Evolutionary conservation across 1,284 basidiomycete species (phyloP).

Genomic region (Sporisorium iseilematis-ciliati): DNA sequence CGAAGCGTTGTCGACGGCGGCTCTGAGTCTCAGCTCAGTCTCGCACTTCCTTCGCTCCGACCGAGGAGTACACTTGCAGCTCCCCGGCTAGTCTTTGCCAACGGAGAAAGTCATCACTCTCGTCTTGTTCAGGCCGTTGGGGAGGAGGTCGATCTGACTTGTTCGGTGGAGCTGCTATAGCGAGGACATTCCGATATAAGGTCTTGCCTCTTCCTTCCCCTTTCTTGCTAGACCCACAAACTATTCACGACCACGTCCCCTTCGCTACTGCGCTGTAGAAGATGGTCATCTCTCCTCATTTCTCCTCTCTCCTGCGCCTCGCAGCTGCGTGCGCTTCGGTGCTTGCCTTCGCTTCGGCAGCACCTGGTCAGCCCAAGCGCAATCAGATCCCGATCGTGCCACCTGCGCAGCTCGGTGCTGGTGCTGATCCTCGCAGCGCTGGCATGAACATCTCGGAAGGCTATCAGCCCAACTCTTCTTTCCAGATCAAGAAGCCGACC

Average conservation of each 20-base stretch:
- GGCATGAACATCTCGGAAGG: conserved; percentile 40
- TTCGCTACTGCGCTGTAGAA: background rate
- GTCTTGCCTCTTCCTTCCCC: too few species aligned
- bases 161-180: background rate
- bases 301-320: conserved; percentile 10
- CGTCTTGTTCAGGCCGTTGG: too few species aligned
- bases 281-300: conserved; percentile 12
- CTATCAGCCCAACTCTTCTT: conserved; percentile 47
- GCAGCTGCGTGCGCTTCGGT: conserved; percentile 20
- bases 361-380: conserved; percentile 17
- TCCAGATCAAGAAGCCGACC: conserved; percentile 34
- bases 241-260: background rate
- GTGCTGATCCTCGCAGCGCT: conserved; percentile 31
- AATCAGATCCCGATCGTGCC: conserved; percentile 20
- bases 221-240: background rate
- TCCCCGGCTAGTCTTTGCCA: too few species aligned
- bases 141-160: background rate
- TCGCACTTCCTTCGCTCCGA: too few species aligned
- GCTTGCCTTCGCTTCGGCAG: conserved; percentile 18
- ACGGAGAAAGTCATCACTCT: too few species aligned
- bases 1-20: background rate
- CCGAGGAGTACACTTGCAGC: too few species aligned
- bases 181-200: background rate
- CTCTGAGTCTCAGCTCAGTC: background rate
- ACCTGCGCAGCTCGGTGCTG: conserved; percentile 32